These are phyloP conservation scores for Diaporthe ampelina DNA, from an alignment of 2,329 filamentous ascomycete genomes.

Conservation along the genomic window DNA sequence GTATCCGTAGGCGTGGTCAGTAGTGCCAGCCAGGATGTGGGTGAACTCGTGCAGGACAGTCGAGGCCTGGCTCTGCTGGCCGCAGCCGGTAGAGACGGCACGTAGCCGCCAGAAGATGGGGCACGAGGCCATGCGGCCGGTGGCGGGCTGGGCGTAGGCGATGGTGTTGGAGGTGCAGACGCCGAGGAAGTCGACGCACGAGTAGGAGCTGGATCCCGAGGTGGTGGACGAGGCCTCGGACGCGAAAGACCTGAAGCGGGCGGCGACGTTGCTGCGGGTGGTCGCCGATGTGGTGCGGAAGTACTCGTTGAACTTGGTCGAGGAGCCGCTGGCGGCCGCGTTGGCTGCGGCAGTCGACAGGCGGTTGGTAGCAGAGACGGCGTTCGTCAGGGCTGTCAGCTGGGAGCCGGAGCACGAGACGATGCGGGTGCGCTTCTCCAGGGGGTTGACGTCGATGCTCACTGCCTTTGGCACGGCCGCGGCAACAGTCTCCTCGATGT, in stretches of 20 bases:
- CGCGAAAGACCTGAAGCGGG: conserved; percentile 16
- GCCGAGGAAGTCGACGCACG: conserved; percentile 32
- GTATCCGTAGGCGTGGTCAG: conserved; percentile 26
- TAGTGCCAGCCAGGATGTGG: conserved; percentile 16
- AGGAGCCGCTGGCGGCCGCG: conserved; percentile 18
- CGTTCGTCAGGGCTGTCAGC: conserved; percentile 27
- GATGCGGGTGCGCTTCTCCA: conserved; percentile 27
- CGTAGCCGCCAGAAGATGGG: conserved; percentile 30
- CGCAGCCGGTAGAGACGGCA: background rate
- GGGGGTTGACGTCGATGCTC: background rate
- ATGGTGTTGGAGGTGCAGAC: conserved; percentile 24
- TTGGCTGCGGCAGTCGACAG: conserved; percentile 9
- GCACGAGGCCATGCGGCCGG: conserved; percentile 27
- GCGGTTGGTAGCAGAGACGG: conserved; percentile 12
- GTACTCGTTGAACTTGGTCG: conserved; percentile 35
- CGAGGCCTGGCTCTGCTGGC: conserved; percentile 31
- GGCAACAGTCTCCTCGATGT: conserved; percentile 12
- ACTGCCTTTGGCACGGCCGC: conserved; percentile 29
- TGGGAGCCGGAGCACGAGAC: conserved; percentile 33
- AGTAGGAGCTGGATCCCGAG: conserved; percentile 23
- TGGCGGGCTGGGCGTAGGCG: conserved; percentile 32
- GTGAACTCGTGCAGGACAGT: conserved; percentile 36
- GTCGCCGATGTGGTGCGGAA: conserved; percentile 30
- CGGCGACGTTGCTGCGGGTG: conserved; percentile 27
- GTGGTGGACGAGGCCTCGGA: conserved; percentile 21